Evolutionary conservation across 768 basidiomycete genomes (phyloP).

Genomic region (Solioccasus polychromus): DNA sequence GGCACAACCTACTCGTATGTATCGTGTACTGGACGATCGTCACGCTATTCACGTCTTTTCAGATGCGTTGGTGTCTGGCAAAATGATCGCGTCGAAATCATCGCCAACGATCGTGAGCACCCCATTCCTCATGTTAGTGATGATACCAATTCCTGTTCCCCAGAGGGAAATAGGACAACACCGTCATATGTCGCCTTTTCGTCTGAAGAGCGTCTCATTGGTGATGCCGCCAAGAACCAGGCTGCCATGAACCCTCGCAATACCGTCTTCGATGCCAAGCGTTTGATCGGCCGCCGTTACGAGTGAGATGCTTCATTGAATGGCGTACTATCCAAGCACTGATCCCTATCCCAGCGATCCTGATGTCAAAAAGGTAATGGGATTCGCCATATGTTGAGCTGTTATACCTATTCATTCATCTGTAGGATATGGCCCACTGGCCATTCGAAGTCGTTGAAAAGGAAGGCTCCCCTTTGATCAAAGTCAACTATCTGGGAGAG

Average conservation of each 20-base stretch:
- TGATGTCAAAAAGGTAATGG: constrained; percentile 79
- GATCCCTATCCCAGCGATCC: constrained; percentile 59
- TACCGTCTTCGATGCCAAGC: constrained; percentile 99
- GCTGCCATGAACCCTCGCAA: constrained; percentile 99
- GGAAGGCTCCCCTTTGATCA: constrained; percentile 95
- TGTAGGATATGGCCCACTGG: constrained; percentile 93
- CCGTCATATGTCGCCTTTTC: constrained; percentile 99
- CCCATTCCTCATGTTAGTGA: not conserved
- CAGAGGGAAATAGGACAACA: constrained; percentile 98
- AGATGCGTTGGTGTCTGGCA: constrained; percentile 99
- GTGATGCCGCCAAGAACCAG: constrained; percentile 98
- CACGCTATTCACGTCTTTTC: constrained; percentile 20
- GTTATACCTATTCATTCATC: constrained; percentile 1
- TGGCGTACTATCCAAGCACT: not conserved
- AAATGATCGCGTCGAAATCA: constrained; percentile 99
- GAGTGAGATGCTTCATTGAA: constrained; percentile 55
- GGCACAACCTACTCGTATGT: constrained; percentile 96
- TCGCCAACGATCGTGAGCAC: constrained; percentile 88
- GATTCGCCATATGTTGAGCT: not conserved
- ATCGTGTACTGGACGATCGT: constrained; percentile 15
- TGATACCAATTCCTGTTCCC: constrained; percentile 3
- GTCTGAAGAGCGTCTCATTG: constrained; percentile 92
- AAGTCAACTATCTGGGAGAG: constrained; percentile 92
- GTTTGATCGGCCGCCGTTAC: constrained; percentile 95
- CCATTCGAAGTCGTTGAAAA: constrained; percentile 96